Evolutionary conservation across 2,329 filamentous ascomycete genomes (phyloP).

Genomic region (Blastomyces silverae): DNA sequence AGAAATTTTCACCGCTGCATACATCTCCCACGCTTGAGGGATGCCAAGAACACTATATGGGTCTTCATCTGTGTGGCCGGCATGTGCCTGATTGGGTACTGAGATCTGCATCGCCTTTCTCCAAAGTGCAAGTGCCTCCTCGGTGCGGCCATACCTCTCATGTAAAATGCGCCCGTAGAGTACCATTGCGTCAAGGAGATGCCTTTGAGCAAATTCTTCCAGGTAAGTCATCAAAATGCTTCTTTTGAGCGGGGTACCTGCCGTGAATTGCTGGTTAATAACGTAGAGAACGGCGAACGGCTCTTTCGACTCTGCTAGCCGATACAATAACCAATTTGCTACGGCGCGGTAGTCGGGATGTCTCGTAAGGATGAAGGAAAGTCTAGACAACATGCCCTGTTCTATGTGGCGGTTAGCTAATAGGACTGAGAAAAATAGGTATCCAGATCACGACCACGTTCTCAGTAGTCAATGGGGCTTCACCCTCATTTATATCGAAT

Average conservation of each 20-base stretch:
- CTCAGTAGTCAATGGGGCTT: neutral
- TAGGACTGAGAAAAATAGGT: neutral
- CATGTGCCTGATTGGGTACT: neutral
- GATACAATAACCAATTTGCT: constrained; percentile 8
- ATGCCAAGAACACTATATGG: constrained; percentile 13
- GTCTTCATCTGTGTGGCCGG: neutral
- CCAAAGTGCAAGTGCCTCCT: constrained; percentile 16
- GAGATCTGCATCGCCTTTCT: constrained; percentile 17
- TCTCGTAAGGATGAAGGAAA: constrained; percentile 5
- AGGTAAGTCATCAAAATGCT: constrained; percentile 13
- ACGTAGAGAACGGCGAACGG: constrained; percentile 6
- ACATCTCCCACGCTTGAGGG: constrained; percentile 28
- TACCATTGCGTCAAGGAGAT: constrained; percentile 16
- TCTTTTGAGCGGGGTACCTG: neutral
- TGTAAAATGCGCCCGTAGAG: constrained; percentile 15
- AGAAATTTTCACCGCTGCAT: constrained; percentile 23
- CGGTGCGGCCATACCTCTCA: constrained; percentile 14
- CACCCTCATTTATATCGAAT: neutral
- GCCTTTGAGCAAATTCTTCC: constrained; percentile 12
- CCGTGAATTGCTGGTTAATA: neutral
- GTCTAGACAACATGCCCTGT: neutral
- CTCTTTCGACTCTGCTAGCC: constrained; percentile 7
- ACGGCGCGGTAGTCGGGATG: constrained; percentile 6
- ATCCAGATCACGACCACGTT: neutral
- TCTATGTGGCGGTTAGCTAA: neutral